Conservation (phyloP, 2,329 filamentous ascomycete species). For the Fusarium miscanthi region DNA sequence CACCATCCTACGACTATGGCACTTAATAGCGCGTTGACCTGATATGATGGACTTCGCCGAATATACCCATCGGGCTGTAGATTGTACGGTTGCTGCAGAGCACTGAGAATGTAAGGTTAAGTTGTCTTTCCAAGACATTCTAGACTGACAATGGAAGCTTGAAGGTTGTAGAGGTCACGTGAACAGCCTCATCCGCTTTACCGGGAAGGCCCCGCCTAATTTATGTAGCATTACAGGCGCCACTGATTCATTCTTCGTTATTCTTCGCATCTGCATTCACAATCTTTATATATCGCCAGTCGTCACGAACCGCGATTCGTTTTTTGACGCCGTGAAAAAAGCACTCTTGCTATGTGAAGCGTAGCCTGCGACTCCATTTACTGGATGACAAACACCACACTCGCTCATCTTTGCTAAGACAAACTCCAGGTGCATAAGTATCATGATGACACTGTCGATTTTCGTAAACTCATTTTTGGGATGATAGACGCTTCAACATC, state of each 20-base stretch:
- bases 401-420: conserved; percentile 43
- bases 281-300: conserved; percentile 4
- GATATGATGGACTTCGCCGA: too few species aligned
- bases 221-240: conserved; percentile 33
- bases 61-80: background rate
- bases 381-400: conserved; percentile 14
- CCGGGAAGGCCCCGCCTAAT: background rate
- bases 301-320: conserved; percentile 6
- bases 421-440: conserved; percentile 55
- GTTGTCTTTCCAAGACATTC: background rate
- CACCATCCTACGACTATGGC: background rate
- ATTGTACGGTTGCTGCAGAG: background rate
- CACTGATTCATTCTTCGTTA: conserved; percentile 24
- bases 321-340: conserved; percentile 19
- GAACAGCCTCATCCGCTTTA: background rate
- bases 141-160: background rate
- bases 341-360: conserved; percentile 40
- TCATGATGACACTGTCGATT: conserved; percentile 49
- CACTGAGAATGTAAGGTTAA: background rate
- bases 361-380: conserved; percentile 14
- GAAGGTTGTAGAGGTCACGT: conserved; percentile 1
- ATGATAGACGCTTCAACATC: conserved; percentile 48
- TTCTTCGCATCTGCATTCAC: conserved; percentile 3
- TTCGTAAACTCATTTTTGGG: conserved; percentile 54
- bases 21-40: too few species aligned